Percentiles rank a stretch among this genome's conserved stretches.
phyloP scores from a whole-genome alignment of 306 rosid genomes.

The Carpinus viminea region DNA sequence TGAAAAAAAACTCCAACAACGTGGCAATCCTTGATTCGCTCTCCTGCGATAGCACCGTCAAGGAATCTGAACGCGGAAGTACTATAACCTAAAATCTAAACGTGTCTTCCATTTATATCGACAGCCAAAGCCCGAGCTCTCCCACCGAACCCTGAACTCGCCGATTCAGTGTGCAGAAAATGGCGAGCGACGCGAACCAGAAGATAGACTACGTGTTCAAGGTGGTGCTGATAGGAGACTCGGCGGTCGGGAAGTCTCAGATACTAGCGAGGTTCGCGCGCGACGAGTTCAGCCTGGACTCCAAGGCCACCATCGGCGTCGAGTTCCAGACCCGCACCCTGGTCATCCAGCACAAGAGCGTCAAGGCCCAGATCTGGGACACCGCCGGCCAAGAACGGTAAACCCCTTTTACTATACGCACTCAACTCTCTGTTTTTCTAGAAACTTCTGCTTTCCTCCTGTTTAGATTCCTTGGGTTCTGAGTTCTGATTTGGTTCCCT shows the following conservation, averaged over 20 bases:
- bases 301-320: conserved; percentile 94
- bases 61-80: background rate
- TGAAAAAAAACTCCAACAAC: background rate
- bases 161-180: conserved; percentile 16
- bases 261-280: conserved; percentile 88
- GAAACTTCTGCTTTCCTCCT: background rate
- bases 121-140: background rate
- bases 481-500: background rate
- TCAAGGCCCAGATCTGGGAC: conserved; percentile 99
- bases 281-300: conserved; percentile 96
- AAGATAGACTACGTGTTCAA: conserved; percentile 96
- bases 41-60: background rate
- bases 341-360: conserved; percentile 82
- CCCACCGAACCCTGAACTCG: background rate
- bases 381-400: conserved; percentile 99
- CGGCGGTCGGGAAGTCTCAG: conserved; percentile 99
- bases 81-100: too few relatives aligned
- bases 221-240: conserved; percentile 93
- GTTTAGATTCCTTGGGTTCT: background rate
- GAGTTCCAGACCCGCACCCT: conserved; percentile 95
- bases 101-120: background rate
- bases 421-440: conserved; percentile 2
- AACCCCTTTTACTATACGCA: background rate
- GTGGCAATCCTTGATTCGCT: conserved; percentile 23
- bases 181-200: conserved; percentile 84